phyloP scores from a whole-genome alignment of 1,284 basidiomycete genomes.

The Coriolopsis trogii region DNA sequence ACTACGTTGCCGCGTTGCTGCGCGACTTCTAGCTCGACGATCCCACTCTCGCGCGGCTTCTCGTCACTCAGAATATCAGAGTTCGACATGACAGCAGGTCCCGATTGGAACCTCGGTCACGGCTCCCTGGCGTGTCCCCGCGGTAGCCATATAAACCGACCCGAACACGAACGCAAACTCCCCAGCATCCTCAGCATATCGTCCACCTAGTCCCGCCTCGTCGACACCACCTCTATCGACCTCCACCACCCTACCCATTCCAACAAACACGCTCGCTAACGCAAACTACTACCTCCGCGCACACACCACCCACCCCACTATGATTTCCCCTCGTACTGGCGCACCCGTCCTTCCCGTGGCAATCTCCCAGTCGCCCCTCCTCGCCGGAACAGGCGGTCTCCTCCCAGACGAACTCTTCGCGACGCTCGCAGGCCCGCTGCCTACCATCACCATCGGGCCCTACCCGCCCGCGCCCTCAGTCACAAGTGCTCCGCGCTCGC shows the following conservation, averaged over 20 bases:
- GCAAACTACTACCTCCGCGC: not conserved
- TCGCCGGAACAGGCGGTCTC: slow-evolving; percentile 27
- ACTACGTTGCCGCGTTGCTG: too few relatives aligned
- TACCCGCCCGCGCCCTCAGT: slow-evolving; percentile 15
- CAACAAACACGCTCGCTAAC: slow-evolving; percentile 10
- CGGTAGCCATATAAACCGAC: slow-evolving; percentile 7
- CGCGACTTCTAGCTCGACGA: slow-evolving; percentile 1
- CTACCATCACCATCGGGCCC: slow-evolving; percentile 11
- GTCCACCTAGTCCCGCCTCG: slow-evolving; percentile 9
- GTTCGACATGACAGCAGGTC: too few relatives aligned
- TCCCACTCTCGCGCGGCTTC: not conserved
- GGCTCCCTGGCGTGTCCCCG: too few relatives aligned
- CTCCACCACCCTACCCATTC: not conserved
- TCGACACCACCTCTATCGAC: not conserved
- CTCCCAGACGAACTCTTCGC: slow-evolving; percentile 29
- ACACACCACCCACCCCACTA: not conserved
- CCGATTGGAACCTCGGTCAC: slow-evolving; percentile 2
- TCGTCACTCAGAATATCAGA: too few relatives aligned
- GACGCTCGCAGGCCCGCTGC: slow-evolving; percentile 20
- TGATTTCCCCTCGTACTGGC: slow-evolving; percentile 14
- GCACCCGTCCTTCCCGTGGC: slow-evolving; percentile 29
- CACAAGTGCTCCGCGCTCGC: not conserved
- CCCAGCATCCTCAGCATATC: slow-evolving; percentile 21
- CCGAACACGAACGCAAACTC: not conserved
- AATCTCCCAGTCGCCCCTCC: slow-evolving; percentile 35